These are phyloP conservation scores for Hericium alpestre DNA, from an alignment of 768 basidiomycete species.

Conservation along the genomic window DNA sequence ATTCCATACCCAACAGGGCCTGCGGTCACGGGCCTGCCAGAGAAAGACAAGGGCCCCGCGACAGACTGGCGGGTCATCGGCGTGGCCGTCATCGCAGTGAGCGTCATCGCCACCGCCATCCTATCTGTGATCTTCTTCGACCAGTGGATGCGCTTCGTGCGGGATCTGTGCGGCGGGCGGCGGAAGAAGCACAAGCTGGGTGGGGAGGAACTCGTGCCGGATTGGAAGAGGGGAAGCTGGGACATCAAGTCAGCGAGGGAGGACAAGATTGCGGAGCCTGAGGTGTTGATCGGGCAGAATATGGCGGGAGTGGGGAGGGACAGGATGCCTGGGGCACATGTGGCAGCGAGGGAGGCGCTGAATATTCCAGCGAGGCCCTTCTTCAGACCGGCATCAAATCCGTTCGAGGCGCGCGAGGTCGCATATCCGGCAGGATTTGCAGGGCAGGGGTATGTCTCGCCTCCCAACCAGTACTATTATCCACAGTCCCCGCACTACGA, in stretches of 20 bases:
- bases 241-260: constrained; percentile 26
- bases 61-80: constrained; percentile 61
- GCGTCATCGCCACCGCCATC: constrained; percentile 42
- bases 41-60: not conserved
- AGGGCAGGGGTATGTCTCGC: not conserved
- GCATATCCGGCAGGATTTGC: not conserved
- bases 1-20: not conserved
- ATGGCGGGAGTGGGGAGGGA: too few species aligned
- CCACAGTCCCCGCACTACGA: not conserved
- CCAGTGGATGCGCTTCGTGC: constrained; percentile 53
- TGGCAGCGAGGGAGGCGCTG: not conserved
- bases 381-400: not conserved
- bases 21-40: not conserved
- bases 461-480: too few species aligned
- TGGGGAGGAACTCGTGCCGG: constrained; percentile 49
- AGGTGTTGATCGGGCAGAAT: not conserved
- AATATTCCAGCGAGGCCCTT: not conserved
- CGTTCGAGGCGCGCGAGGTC: not conserved
- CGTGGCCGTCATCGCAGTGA: constrained; percentile 54
- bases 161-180: constrained; percentile 35
- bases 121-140: constrained; percentile 61
- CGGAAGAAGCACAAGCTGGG: constrained; percentile 19
- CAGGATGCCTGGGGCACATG: not conserved
- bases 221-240: constrained; percentile 56
- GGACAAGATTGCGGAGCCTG: not conserved